These are phyloP conservation scores for Polygonum maritimum DNA, from an alignment of 148 eudicot genomes.

Conservation along the genomic window DNA sequence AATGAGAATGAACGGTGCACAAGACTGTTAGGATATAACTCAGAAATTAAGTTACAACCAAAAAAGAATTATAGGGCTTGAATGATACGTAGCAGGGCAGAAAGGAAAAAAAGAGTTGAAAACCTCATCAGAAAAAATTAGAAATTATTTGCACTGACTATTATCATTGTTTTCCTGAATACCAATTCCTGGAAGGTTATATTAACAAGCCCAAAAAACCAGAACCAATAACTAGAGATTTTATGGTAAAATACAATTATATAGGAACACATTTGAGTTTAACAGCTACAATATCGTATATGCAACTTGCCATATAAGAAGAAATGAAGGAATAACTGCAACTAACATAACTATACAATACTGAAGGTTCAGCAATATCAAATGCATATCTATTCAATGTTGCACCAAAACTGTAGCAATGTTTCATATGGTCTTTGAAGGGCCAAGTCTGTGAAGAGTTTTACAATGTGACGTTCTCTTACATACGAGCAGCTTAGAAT, in stretches of 20 bases:
- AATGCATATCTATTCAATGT: no score
- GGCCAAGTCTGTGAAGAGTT: background rate
- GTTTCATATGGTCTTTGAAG: background rate
- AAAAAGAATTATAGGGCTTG: background rate
- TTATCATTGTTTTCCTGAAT: background rate
- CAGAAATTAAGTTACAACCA: background rate
- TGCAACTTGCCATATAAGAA: no score
- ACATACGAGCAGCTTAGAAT: no score
- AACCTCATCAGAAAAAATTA: background rate
- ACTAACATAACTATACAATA: background rate
- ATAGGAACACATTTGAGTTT: no score
- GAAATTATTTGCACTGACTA: background rate
- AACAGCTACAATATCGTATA: no score
- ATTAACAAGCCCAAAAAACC: background rate
- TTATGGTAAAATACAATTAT: no score
- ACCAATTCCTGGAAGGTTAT: background rate
- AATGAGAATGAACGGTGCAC: background rate
- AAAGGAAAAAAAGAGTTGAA: background rate
- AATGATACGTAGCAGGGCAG: background rate
- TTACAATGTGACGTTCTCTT: no score
- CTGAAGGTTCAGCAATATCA: background rate
- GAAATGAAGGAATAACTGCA: background rate
- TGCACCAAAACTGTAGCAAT: background rate
- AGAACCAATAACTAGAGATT: background rate
- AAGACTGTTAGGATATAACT: background rate